These are phyloP conservation scores for Aspergillus nomiae DNA, from an alignment of 2,329 filamentous ascomycete genomes.

Conservation along the genomic window DNA sequence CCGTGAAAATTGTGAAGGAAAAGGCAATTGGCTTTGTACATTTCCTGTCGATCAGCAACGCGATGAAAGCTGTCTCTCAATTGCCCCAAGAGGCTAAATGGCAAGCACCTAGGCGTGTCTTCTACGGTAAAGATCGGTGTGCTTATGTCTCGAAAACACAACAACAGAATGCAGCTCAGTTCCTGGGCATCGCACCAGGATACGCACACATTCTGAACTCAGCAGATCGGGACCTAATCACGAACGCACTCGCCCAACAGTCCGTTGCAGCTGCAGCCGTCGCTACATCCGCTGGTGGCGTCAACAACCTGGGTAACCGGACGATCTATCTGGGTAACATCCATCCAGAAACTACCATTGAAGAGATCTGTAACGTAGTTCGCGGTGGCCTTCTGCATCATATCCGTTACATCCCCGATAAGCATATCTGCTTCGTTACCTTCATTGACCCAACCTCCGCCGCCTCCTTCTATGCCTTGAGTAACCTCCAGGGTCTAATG, in stretches of 20 bases:
- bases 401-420: constrained; percentile 98
- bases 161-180: constrained; percentile 98
- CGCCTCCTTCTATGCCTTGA: constrained; percentile 95
- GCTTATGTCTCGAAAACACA: constrained; percentile 99
- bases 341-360: constrained; percentile 96
- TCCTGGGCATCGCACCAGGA: constrained; percentile 92
- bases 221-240: constrained; percentile 94
- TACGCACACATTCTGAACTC: constrained; percentile 96
- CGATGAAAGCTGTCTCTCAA: constrained; percentile 96
- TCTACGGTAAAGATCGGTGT: constrained; percentile 98
- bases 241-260: constrained; percentile 92
- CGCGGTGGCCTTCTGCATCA: constrained; percentile 93
- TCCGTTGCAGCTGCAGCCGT: constrained; percentile 96
- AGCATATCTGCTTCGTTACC: constrained; percentile 99
- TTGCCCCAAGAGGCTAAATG: constrained; percentile 95
- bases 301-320: constrained; percentile 95
- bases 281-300: constrained; percentile 91
- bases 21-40: constrained; percentile 98
- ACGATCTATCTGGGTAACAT: constrained; percentile 99
- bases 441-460: constrained; percentile 98
- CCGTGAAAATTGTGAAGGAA: constrained; percentile 95
- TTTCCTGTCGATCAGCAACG: constrained; percentile 95
- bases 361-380: constrained; percentile 99
- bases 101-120: constrained; percentile 92
- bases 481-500: constrained; percentile 97